Evolutionary conservation across 2,329 filamentous ascomycete genomes (phyloP).

Genomic region (Ophiostoma populinum): DNA sequence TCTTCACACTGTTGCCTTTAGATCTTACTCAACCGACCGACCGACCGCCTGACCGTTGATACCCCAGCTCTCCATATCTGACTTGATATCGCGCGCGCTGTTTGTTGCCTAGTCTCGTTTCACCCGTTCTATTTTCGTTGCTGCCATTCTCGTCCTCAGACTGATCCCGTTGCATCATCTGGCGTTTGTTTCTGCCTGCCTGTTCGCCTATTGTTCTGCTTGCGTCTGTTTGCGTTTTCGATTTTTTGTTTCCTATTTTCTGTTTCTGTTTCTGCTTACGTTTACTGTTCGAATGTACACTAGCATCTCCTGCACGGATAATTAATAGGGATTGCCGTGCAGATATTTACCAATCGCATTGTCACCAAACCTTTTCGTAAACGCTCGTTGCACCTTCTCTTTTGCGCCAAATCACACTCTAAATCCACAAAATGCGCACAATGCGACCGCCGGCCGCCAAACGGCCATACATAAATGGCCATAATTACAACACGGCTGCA

Average conservation of each 20-base stretch:
- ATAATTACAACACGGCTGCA: no score
- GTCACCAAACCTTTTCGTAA: no score
- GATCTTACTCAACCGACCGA: conserved; percentile 1
- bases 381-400: no score
- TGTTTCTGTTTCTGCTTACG: not conserved
- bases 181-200: not conserved
- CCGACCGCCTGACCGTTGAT: conserved; percentile 3
- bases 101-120: no score
- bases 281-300: not conserved
- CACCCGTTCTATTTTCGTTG: no score
- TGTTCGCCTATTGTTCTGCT: not conserved
- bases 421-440: no score
- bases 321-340: no score
- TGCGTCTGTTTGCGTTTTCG: not conserved
- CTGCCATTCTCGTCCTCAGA: not conserved
- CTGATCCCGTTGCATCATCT: not conserved
- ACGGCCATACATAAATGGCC: no score
- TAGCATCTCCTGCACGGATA: no score
- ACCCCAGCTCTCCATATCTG: not conserved
- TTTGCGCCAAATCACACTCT: no score
- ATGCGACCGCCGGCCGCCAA: no score
- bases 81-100: not conserved
- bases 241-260: not conserved
- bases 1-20: not conserved
- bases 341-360: no score